phyloP scores from a whole-genome alignment of 345 rosid genomes.

The Clausena lansium region DNA sequence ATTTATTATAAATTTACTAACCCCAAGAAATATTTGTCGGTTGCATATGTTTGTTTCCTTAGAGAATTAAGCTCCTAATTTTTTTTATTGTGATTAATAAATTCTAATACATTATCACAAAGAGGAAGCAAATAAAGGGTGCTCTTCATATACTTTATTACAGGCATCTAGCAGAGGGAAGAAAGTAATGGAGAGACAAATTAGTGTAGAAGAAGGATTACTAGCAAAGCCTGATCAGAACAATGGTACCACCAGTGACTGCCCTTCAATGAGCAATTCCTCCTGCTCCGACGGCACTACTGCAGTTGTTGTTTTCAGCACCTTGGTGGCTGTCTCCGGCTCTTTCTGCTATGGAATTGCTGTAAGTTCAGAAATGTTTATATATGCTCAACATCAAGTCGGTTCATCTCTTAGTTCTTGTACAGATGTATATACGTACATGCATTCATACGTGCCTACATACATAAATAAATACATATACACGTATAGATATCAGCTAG shows the following conservation, averaged over 20 bases:
- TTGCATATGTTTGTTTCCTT: no score
- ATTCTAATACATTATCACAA: no score
- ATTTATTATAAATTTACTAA: no score
- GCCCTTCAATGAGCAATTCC: neutral
- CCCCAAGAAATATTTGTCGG: no score
- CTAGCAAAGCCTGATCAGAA: neutral
- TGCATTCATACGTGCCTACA: no score
- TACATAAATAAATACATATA: no score
- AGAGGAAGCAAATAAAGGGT: no score
- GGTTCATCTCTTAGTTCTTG: neutral
- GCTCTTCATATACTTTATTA: no score
- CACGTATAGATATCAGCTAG: no score
- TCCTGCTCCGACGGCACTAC: conserved; percentile 13
- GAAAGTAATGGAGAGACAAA: neutral
- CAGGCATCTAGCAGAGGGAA: neutral
- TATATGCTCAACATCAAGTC: neutral
- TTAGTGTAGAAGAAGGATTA: neutral
- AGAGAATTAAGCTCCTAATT: no score
- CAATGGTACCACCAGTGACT: neutral
- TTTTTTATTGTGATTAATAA: no score
- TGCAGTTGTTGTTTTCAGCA: conserved; percentile 36
- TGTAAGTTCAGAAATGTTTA: conserved; percentile 27
- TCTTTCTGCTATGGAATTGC: conserved; percentile 50
- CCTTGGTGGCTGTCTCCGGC: conserved; percentile 53
- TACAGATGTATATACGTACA: neutral